Percentiles rank a stretch among this genome's conserved stretches.
Evolutionary conservation across 306 rosid species (phyloP).

Genomic region (Biancaea sappan): DNA sequence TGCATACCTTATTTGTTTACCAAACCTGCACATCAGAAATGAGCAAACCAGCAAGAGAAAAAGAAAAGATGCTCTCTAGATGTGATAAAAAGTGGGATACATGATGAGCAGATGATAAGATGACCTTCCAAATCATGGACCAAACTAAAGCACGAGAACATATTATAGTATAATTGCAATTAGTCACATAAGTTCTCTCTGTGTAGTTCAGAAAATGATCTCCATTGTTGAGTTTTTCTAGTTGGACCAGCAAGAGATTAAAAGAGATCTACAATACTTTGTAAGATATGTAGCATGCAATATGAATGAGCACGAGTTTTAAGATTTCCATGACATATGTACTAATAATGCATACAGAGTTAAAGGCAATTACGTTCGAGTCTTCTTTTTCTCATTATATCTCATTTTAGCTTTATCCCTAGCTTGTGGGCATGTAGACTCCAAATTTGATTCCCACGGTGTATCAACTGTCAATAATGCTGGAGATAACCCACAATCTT

Average conservation of each 20-base stretch:
- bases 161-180: background rate
- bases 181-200: background rate
- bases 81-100: background rate
- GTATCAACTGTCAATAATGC: constrained; percentile 59
- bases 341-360: constrained; percentile 11
- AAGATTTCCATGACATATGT: constrained; percentile 9
- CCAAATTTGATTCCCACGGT: constrained; percentile 71
- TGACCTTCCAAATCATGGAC: constrained; percentile 1
- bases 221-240: background rate
- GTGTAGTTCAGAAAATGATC: constrained; percentile 4
- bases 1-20: constrained; percentile 91
- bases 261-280: background rate
- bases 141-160: constrained; percentile 7
- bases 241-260: background rate
- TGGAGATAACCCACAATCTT: constrained; percentile 68
- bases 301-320: background rate
- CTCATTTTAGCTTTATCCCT: constrained; percentile 85
- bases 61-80: background rate
- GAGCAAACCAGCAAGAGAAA: constrained; percentile 27
- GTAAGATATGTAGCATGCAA: background rate
- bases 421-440: constrained; percentile 58
- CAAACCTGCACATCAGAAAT: constrained; percentile 62
- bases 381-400: constrained; percentile 89
- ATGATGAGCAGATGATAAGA: constrained; percentile 13
- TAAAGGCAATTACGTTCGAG: constrained; percentile 60